Evolutionary conservation across 2,329 filamentous ascomycete species (phyloP).

Genomic region (Calonectria pseudoturangicola): DNA sequence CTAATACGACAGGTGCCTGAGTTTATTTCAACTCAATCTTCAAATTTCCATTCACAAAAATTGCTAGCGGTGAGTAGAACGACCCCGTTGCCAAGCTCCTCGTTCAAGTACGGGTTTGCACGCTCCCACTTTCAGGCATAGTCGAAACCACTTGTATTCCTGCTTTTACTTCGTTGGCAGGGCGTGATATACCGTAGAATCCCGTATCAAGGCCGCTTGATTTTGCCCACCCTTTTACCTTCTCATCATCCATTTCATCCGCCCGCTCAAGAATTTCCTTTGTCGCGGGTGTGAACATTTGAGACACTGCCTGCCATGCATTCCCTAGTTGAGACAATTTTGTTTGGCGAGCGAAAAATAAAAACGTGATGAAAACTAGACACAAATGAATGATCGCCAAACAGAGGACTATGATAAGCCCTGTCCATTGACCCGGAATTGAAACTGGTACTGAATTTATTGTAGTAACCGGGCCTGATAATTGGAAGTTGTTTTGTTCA

Average conservation of each 20-base stretch:
- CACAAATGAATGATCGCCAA: constrained; percentile 21
- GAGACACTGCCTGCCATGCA: constrained; percentile 38
- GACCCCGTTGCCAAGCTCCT: no score
- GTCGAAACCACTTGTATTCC: not conserved
- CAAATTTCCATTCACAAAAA: no score
- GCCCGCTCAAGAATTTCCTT: constrained; percentile 30
- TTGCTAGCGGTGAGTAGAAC: no score
- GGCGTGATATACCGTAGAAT: not conserved
- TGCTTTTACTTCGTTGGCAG: not conserved
- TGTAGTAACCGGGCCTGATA: not conserved
- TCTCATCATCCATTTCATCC: constrained; percentile 30
- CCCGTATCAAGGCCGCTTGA: not conserved
- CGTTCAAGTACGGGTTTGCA: no score
- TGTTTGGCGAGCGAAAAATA: constrained; percentile 23
- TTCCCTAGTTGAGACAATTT: constrained; percentile 32
- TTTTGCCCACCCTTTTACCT: constrained; percentile 6
- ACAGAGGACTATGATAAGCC: constrained; percentile 6
- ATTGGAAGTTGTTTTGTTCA: not conserved
- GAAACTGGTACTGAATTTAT: constrained; percentile 4
- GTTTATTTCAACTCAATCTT: no score
- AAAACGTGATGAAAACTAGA: not conserved
- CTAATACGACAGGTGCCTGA: no score
- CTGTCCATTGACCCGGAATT: constrained; percentile 15
- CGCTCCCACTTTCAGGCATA: no score
- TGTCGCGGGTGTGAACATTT: constrained; percentile 38